A percentile compares a stretch with the other conserved stretches of the same genome.
Evolutionary conservation across 345 rosid species (phyloP).

Genomic region (Aurinia saxatilis): DNA sequence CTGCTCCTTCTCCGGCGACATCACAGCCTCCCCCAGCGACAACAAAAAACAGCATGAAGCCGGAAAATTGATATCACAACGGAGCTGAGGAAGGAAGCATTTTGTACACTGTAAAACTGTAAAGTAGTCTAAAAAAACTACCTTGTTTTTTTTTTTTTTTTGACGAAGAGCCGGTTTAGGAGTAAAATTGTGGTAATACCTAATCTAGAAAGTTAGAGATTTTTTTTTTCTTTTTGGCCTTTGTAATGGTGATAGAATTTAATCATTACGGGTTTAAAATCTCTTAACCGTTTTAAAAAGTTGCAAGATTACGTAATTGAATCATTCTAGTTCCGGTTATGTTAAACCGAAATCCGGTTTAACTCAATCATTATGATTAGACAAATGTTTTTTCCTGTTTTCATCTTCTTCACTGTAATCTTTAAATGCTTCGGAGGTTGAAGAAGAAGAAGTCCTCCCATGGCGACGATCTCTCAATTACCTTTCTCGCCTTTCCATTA

Average conservation of each 20-base stretch:
- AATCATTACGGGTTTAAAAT: not conserved
- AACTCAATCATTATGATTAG: not conserved
- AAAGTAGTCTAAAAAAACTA: slow-evolving; percentile 34
- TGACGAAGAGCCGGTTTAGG: slow-evolving; percentile 1
- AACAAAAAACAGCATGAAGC: slow-evolving; percentile 61
- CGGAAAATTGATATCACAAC: slow-evolving; percentile 44
- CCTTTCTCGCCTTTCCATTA: slow-evolving; percentile 19
- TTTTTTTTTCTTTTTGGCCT: not conserved
- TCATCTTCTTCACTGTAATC: not conserved
- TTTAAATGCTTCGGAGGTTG: slow-evolving; percentile 10
- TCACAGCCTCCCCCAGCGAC: slow-evolving; percentile 62
- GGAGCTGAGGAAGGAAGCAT: slow-evolving; percentile 15
- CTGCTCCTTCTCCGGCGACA: slow-evolving; percentile 30
- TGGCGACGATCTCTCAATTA: slow-evolving; percentile 43
- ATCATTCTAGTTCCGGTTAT: not conserved
- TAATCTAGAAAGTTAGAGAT: slow-evolving; percentile 5
- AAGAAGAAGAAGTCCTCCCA: slow-evolving; percentile 16
- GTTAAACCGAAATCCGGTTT: not conserved
- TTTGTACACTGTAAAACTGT: slow-evolving; percentile 58
- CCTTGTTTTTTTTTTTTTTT: not conserved
- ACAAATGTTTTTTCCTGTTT: not conserved
- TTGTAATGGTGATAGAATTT: not conserved
- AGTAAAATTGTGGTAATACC: too few relatives aligned
- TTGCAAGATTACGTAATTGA: not conserved
- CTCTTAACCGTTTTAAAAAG: not conserved